phyloP scores from a whole-genome alignment of 257 asterid genomes.

The Datura wrightii region DNA sequence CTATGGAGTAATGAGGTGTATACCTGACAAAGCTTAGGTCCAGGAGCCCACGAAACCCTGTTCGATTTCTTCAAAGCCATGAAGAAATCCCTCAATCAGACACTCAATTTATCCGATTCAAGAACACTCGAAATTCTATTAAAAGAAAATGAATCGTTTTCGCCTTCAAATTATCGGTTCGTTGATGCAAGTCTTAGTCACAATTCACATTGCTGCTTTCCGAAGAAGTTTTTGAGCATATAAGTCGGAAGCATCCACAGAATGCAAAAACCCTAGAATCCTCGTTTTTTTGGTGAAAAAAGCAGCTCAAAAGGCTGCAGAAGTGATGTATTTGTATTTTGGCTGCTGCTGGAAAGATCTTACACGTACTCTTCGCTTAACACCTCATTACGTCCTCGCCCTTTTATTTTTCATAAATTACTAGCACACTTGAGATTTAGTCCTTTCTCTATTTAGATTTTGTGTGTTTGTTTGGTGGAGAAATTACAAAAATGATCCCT shows the following conservation, averaged over 20 bases:
- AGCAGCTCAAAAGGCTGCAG: neutral
- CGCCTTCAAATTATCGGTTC: neutral
- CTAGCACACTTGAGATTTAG: neutral
- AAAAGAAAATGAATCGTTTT: neutral
- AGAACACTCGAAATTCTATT: neutral
- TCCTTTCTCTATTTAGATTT: neutral
- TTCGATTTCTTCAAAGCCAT: slow-evolving; percentile 17
- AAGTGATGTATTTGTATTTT: neutral
- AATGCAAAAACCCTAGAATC: slow-evolving; percentile 15
- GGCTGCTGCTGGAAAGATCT: neutral
- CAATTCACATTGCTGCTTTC: neutral
- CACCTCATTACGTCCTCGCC: neutral
- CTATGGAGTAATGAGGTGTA: neutral
- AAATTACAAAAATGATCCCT: no score
- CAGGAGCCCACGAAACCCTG: slow-evolving; percentile 29
- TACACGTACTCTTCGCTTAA: slow-evolving; percentile 1
- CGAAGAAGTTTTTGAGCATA: neutral
- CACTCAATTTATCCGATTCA: neutral
- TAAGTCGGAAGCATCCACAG: neutral
- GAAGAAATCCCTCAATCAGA: neutral
- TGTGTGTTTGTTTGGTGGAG: no score
- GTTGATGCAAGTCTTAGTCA: neutral
- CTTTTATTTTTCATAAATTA: neutral
- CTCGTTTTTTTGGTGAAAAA: neutral
- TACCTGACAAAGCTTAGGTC: slow-evolving; percentile 37